These are phyloP conservation scores for Vitis hybrid DNA, from an alignment of 177 flowering plant species.

Conservation along the genomic window DNA sequence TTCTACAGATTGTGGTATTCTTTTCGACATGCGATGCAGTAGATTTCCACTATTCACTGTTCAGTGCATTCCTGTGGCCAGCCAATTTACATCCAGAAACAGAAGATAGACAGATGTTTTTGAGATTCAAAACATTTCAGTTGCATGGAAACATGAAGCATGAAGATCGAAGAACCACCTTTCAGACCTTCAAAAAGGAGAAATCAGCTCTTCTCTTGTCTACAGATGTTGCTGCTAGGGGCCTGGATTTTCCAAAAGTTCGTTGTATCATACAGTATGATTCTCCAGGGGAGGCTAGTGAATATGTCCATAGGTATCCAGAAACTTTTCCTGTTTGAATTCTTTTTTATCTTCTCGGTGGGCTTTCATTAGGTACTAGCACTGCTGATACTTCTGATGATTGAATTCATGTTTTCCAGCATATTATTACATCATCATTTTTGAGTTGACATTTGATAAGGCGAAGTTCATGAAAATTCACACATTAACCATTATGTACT, in stretches of 20 bases:
- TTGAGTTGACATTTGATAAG: background rate
- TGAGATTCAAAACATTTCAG: conserved; percentile 60
- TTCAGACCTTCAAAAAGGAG: conserved; percentile 71
- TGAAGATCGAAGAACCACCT: conserved; percentile 68
- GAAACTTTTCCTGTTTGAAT: background rate
- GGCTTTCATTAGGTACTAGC: background rate
- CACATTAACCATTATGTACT: background rate
- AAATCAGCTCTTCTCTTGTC: conserved; percentile 78
- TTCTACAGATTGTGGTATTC: conserved; percentile 83
- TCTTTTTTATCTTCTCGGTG: background rate
- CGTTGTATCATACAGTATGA: conserved; percentile 91
- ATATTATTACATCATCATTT: background rate
- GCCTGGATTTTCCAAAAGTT: conserved; percentile 90
- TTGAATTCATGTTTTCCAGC: too few relatives aligned
- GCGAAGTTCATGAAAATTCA: background rate
- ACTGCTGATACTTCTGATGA: too few relatives aligned
- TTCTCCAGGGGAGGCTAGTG: conserved; percentile 95
- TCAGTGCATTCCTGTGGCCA: conserved; percentile 67
- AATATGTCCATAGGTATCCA: conserved; percentile 90
- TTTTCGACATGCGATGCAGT: conserved; percentile 95
- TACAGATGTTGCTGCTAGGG: conserved; percentile 96
- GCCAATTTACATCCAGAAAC: conserved; percentile 27
- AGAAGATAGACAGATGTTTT: conserved; percentile 38
- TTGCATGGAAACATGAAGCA: conserved; percentile 95
- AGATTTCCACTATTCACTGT: conserved; percentile 77